Evolutionary conservation across 2,329 filamentous ascomycete genomes (phyloP).

Genomic region (Huntiella abstrusa): DNA sequence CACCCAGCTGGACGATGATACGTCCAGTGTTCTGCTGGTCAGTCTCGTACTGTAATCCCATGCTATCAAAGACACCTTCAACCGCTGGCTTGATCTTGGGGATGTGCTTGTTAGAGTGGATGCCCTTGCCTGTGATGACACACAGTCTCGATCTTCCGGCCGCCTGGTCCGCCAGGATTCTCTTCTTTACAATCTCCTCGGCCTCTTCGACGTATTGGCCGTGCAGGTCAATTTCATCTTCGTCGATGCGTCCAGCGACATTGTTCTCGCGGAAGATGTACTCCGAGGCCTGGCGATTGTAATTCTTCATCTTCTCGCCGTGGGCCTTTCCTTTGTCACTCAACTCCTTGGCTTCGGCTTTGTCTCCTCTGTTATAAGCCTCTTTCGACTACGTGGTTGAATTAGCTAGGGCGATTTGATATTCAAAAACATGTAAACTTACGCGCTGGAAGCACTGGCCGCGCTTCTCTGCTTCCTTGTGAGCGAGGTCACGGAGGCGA

Average conservation of each 20-base stretch:
- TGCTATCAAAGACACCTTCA: constrained; percentile 65
- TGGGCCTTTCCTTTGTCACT: constrained; percentile 74
- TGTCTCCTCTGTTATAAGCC: constrained; percentile 70
- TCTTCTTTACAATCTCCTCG: constrained; percentile 69
- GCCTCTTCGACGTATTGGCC: constrained; percentile 84
- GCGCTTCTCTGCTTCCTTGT: constrained; percentile 62
- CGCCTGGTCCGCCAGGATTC: constrained; percentile 59
- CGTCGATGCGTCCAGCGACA: constrained; percentile 49
- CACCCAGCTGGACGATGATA: constrained; percentile 68
- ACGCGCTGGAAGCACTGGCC: constrained; percentile 58
- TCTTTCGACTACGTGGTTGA: constrained; percentile 39
- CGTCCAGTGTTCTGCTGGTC: constrained; percentile 69
- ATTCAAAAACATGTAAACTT: constrained; percentile 15
- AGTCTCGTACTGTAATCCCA: constrained; percentile 65
- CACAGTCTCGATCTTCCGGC: constrained; percentile 68
- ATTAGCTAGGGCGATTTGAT: not conserved
- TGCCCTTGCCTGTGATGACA: constrained; percentile 91
- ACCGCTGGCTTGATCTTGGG: constrained; percentile 95
- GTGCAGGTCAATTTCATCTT: constrained; percentile 83
- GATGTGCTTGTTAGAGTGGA: constrained; percentile 63
- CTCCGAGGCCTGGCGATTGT: constrained; percentile 80
- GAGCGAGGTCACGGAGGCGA: constrained; percentile 65
- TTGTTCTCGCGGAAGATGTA: constrained; percentile 96
- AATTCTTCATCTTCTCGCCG: constrained; percentile 65
- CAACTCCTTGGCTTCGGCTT: constrained; percentile 62